These are phyloP conservation scores for Fusarium begoniae DNA, from an alignment of 2,329 filamentous ascomycete species.

Conservation along the genomic window DNA sequence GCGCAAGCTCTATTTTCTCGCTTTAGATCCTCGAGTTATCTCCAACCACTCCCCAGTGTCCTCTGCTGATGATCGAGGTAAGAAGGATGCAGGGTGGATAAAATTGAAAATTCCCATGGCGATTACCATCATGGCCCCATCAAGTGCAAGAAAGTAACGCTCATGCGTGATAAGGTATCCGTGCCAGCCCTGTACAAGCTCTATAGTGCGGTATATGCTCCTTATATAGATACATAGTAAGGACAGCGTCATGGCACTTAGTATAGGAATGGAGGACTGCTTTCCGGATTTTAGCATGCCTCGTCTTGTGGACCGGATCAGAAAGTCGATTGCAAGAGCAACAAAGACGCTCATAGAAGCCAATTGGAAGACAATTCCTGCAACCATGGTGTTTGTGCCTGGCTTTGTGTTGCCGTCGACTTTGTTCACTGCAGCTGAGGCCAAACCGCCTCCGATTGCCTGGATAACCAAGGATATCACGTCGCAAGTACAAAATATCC, in stretches of 20 bases:
- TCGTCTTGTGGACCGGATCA: background rate
- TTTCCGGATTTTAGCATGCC: background rate
- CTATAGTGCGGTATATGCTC: background rate
- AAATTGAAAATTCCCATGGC: background rate
- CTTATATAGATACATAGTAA: background rate
- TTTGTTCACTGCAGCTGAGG: background rate
- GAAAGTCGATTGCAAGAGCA: background rate
- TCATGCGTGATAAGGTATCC: background rate
- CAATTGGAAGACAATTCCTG: background rate
- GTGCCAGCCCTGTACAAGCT: background rate
- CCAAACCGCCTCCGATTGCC: background rate
- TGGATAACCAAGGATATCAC: background rate
- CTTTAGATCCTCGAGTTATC: background rate
- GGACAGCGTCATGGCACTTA: background rate
- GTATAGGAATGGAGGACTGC: background rate
- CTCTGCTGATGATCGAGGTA: background rate
- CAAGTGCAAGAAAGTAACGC: background rate
- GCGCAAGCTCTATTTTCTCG: background rate
- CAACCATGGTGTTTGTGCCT: background rate
- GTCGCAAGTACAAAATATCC: background rate
- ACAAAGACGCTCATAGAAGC: background rate
- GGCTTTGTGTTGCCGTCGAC: background rate
- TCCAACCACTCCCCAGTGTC: background rate
- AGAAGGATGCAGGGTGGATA: background rate
- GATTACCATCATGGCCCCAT: background rate